These are phyloP conservation scores for Colletotrichum spinosum DNA, from an alignment of 2,329 filamentous ascomycete species.

Conservation along the genomic window DNA sequence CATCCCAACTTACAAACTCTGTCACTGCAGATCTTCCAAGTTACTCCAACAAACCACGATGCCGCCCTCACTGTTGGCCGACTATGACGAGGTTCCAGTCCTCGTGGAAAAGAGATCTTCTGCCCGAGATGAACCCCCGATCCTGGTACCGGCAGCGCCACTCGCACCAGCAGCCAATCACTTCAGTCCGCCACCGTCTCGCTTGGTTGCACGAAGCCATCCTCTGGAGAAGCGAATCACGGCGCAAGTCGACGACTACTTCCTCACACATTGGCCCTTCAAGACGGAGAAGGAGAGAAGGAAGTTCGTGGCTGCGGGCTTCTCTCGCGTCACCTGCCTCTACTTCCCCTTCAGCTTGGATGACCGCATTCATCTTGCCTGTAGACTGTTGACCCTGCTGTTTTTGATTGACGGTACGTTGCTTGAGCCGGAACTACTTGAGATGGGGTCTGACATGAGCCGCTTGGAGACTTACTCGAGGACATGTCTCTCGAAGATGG, in stretches of 20 bases:
- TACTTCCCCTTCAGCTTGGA: slow-evolving; percentile 7
- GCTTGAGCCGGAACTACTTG: neutral
- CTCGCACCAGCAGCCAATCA: neutral
- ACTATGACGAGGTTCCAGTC: too few species aligned
- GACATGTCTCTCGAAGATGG: slow-evolving; percentile 15
- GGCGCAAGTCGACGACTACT: slow-evolving; percentile 1
- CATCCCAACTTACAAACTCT: too few species aligned
- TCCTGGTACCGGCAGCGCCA: too few species aligned
- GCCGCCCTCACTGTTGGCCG: too few species aligned
- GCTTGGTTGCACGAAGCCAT: slow-evolving; percentile 9
- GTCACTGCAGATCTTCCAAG: too few species aligned
- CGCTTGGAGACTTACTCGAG: slow-evolving; percentile 4
- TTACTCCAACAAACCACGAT: too few species aligned
- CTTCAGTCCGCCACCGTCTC: neutral
- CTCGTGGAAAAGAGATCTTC: too few species aligned
- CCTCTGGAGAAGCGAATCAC: slow-evolving; percentile 1
- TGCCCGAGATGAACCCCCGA: too few species aligned
- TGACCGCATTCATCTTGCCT: slow-evolving; percentile 10
- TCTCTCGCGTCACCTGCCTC: slow-evolving; percentile 9
- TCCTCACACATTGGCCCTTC: slow-evolving; percentile 19
- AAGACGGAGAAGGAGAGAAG: slow-evolving; percentile 5
- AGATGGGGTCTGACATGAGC: neutral
- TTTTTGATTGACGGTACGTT: slow-evolving; percentile 22
- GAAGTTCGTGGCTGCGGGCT: slow-evolving; percentile 15
- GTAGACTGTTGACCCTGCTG: neutral